Conservation (phyloP, 139 green algal genomes). For the Nannochloris sp. region DNA sequence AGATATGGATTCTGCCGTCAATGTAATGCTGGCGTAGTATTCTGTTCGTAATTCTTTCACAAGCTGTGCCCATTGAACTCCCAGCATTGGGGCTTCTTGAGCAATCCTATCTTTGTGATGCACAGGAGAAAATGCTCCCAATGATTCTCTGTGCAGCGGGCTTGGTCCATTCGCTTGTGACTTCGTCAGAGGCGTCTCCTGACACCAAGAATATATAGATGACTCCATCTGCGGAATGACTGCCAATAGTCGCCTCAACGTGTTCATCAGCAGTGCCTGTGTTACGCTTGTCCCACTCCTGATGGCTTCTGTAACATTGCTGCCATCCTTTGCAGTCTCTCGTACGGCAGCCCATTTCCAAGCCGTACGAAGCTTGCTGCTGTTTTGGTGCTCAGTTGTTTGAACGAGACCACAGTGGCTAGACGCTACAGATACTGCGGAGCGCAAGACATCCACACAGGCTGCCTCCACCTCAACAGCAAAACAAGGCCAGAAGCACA, state of each 20-base stretch:
- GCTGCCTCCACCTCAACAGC: constrained; percentile 29
- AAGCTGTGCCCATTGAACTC: constrained; percentile 50
- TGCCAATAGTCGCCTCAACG: constrained; percentile 36
- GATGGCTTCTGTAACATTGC: constrained; percentile 1
- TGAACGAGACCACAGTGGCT: constrained; percentile 46
- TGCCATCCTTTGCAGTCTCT: neutral
- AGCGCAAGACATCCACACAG: constrained; percentile 32
- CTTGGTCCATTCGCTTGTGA: constrained; percentile 5
- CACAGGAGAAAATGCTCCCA: neutral
- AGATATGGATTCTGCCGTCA: constrained; percentile 33
- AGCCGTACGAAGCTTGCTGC: neutral
- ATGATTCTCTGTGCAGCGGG: neutral
- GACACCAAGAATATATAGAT: constrained; percentile 30
- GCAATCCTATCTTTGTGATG: constrained; percentile 7
- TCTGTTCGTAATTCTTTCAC: constrained; percentile 51
- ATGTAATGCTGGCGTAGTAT: constrained; percentile 41
- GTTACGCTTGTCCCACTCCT: constrained; percentile 22
- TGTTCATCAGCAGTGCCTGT: constrained; percentile 49
- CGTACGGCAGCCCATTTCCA: constrained; percentile 14
- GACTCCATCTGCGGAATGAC: constrained; percentile 40
- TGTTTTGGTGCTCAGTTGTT: constrained; percentile 10
- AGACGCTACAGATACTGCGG: constrained; percentile 32
- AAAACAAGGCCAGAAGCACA: constrained; percentile 45
- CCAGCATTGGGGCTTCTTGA: constrained; percentile 31
- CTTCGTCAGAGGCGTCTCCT: constrained; percentile 1